Evolutionary conservation across 1,284 basidiomycete genomes (phyloP).

Genomic region (Puccinia horiana): DNA sequence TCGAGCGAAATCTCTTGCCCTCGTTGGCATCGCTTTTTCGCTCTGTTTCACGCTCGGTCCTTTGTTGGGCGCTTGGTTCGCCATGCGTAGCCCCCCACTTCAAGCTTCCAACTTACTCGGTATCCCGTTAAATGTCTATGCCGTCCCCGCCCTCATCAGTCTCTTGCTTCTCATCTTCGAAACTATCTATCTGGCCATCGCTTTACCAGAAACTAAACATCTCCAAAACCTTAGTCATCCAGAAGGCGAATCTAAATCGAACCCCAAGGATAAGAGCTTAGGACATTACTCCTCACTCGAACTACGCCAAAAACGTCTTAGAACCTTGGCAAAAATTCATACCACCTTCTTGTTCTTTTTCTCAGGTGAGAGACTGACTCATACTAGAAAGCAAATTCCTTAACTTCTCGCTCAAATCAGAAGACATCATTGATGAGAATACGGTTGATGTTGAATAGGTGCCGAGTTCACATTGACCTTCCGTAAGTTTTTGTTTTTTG

Average conservation of each 20-base stretch:
- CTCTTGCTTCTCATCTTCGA: slow-evolving; percentile 53
- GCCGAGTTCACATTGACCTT: slow-evolving; percentile 47
- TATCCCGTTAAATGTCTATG: slow-evolving; percentile 76
- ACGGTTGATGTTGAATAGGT: slow-evolving; percentile 71
- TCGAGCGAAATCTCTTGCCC: slow-evolving; percentile 78
- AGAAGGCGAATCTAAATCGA: background rate
- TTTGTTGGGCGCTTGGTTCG: slow-evolving; percentile 61
- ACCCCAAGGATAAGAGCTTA: slow-evolving; percentile 61
- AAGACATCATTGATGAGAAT: slow-evolving; percentile 62
- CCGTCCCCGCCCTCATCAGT: slow-evolving; percentile 69
- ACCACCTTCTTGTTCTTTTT: slow-evolving; percentile 81
- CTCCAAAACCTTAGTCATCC: slow-evolving; percentile 54
- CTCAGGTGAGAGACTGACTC: slow-evolving; percentile 63
- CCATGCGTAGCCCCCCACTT: slow-evolving; percentile 57
- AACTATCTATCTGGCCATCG: slow-evolving; percentile 52
- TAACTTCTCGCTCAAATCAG: background rate
- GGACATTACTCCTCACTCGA: slow-evolving; percentile 62
- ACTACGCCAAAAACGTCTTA: slow-evolving; percentile 70
- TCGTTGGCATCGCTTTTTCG: slow-evolving; percentile 89
- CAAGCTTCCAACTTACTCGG: slow-evolving; percentile 49
- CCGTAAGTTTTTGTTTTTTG: slow-evolving; percentile 1
- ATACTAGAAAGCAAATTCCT: background rate
- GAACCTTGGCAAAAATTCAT: slow-evolving; percentile 67
- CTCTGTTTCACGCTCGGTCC: slow-evolving; percentile 69
- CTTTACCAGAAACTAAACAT: slow-evolving; percentile 56